Conservation (phyloP, 2,329 filamentous ascomycete genomes). For the Curvularia lunata region DNA sequence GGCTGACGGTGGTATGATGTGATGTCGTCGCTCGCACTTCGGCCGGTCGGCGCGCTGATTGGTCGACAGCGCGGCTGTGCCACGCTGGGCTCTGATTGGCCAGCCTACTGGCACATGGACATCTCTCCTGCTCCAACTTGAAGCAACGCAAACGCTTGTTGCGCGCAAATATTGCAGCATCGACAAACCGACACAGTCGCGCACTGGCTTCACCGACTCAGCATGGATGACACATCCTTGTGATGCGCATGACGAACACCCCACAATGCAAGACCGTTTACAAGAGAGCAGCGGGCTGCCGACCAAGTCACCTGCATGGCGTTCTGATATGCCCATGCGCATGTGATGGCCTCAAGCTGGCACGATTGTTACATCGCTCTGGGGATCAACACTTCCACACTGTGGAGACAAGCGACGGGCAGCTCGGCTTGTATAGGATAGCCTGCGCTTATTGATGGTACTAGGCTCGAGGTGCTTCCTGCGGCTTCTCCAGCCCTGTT, state of each 20-base stretch:
- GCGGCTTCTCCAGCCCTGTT: background rate
- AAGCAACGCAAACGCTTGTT: background rate
- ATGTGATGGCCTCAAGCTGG: conserved; percentile 13
- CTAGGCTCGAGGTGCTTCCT: background rate
- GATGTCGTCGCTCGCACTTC: conserved; percentile 1
- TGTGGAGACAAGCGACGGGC: background rate
- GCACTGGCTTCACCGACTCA: background rate
- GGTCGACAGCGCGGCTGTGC: conserved; percentile 19
- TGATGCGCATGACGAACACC: background rate
- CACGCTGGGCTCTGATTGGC: conserved; percentile 14
- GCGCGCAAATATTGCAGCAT: background rate
- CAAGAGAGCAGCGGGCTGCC: background rate
- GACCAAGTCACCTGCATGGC: conserved; percentile 20
- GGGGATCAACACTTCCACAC: background rate
- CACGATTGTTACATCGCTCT: conserved; percentile 1
- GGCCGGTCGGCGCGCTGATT: conserved; percentile 19
- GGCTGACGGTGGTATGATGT: conserved; percentile 12
- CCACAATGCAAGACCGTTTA: background rate
- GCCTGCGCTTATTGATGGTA: background rate
- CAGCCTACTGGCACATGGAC: background rate
- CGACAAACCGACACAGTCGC: background rate
- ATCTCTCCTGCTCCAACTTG: background rate
- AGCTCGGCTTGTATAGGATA: background rate
- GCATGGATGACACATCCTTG: background rate
- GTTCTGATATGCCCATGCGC: conserved; percentile 7